Conservation (phyloP, 2,329 filamentous ascomycete genomes). For the Botrytis sinoallii region DNA sequence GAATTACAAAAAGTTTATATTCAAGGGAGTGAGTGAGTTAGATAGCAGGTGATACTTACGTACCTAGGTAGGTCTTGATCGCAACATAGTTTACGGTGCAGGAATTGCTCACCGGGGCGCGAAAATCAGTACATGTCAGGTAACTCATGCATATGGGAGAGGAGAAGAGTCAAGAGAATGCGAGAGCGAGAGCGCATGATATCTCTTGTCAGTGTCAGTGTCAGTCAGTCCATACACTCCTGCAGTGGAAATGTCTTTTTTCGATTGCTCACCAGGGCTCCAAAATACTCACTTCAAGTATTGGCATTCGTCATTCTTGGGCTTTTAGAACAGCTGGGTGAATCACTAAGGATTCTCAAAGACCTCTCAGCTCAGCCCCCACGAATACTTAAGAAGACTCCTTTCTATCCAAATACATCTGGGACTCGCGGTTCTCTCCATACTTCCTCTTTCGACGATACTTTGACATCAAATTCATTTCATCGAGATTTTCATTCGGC, state of each 20-base stretch:
- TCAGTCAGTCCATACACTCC: background rate
- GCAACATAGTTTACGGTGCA: background rate
- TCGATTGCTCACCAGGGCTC: background rate
- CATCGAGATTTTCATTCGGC: background rate
- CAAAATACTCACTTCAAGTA: background rate
- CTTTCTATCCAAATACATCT: background rate
- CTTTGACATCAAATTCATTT: background rate
- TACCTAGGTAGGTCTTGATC: background rate
- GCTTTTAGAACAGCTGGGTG: background rate
- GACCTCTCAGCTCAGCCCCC: background rate
- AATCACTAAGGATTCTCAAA: background rate
- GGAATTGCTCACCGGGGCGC: background rate
- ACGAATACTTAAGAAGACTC: background rate
- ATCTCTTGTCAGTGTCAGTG: background rate
- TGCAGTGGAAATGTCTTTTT: background rate
- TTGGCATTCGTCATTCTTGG: constrained; percentile 10
- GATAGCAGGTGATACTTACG: background rate
- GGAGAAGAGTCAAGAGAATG: background rate
- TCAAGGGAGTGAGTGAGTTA: no score
- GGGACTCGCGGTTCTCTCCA: background rate
- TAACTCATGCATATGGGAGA: background rate
- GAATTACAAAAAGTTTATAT: background rate
- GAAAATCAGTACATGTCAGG: background rate
- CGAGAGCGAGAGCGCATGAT: background rate
- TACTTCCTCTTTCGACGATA: background rate